A percentile compares a stretch with the other conserved stretches of the same genome.
Evolutionary conservation across 768 basidiomycete species (phyloP).

Genomic region (Asterophora parasitica): DNA sequence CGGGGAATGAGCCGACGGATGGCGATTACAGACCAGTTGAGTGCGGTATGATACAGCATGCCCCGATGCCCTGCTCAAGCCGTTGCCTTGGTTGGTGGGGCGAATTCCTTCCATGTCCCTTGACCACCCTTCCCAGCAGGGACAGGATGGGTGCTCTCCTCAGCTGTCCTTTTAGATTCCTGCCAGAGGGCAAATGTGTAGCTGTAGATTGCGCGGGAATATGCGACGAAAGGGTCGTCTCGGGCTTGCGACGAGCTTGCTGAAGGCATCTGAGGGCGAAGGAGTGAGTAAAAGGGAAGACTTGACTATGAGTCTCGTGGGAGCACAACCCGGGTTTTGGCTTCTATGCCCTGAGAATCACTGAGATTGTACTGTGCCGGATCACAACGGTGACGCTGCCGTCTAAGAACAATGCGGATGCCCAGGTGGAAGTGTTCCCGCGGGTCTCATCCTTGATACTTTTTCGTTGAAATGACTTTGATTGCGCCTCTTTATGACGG

Average conservation of each 20-base stretch:
- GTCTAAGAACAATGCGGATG: slow-evolving; percentile 6
- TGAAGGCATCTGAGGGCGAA: slow-evolving; percentile 12
- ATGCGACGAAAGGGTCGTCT: slow-evolving; percentile 43
- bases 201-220: slow-evolving; percentile 61
- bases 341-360: slow-evolving; percentile 11
- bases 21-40: background rate
- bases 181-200: slow-evolving; percentile 67
- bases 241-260: slow-evolving; percentile 12
- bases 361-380: slow-evolving; percentile 16
- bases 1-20: background rate
- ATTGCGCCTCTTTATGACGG: too few species aligned
- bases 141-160: slow-evolving; percentile 29
- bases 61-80: background rate
- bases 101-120: slow-evolving; percentile 1
- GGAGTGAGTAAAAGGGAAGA: slow-evolving; percentile 16
- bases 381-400: slow-evolving; percentile 22
- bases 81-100: background rate
- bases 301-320: slow-evolving; percentile 8
- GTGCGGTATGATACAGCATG: background rate
- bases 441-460: too few species aligned
- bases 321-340: slow-evolving; percentile 6
- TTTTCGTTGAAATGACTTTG: too few species aligned
- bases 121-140: background rate
- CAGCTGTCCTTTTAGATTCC: slow-evolving; percentile 55
- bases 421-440: too few species aligned